Evolutionary conservation across 352 stramenopile species (phyloP).

Genomic region (Phytopythium cucurbitacearum): DNA sequence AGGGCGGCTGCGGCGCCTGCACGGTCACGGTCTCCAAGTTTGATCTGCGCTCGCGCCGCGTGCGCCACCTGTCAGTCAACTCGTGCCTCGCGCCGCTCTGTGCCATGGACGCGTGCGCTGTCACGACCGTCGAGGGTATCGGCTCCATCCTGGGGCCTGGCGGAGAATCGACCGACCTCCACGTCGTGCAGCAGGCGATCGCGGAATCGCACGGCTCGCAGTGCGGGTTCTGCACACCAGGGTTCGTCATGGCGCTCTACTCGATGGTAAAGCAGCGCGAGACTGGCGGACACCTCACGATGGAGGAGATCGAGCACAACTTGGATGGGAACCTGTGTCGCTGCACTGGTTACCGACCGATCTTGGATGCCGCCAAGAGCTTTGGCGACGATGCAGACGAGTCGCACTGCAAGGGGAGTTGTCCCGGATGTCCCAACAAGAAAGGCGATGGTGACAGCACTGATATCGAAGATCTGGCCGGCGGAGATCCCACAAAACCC

Average conservation of each 20-base stretch:
- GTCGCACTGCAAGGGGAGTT: constrained; percentile 61
- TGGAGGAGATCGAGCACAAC: constrained; percentile 90
- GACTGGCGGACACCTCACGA: constrained; percentile 56
- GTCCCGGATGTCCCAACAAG: constrained; percentile 65
- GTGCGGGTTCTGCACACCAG: constrained; percentile 92
- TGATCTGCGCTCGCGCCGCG: constrained; percentile 30
- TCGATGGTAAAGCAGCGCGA: constrained; percentile 78
- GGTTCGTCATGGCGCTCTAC: constrained; percentile 85
- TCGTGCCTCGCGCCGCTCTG: constrained; percentile 83
- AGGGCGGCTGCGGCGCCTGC: constrained; percentile 95
- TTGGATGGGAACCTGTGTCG: constrained; percentile 96
- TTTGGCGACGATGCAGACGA: constrained; percentile 65
- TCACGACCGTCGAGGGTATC: constrained; percentile 88
- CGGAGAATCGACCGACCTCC: constrained; percentile 38
- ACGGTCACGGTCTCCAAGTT: constrained; percentile 91
- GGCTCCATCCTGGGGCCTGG: constrained; percentile 24
- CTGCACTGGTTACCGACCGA: constrained; percentile 88
- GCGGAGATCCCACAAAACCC: constrained; percentile 9
- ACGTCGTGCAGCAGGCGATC: constrained; percentile 85
- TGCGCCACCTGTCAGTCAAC: constrained; percentile 82
- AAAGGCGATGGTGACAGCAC: constrained; percentile 25
- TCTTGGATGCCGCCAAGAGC: constrained; percentile 84
- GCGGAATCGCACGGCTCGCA: constrained; percentile 93
- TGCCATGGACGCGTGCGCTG: constrained; percentile 73
- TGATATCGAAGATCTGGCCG: constrained; percentile 56